Conservation (phyloP, 176 grass and related monocot species). For the Oryza rufipogon region DNA sequence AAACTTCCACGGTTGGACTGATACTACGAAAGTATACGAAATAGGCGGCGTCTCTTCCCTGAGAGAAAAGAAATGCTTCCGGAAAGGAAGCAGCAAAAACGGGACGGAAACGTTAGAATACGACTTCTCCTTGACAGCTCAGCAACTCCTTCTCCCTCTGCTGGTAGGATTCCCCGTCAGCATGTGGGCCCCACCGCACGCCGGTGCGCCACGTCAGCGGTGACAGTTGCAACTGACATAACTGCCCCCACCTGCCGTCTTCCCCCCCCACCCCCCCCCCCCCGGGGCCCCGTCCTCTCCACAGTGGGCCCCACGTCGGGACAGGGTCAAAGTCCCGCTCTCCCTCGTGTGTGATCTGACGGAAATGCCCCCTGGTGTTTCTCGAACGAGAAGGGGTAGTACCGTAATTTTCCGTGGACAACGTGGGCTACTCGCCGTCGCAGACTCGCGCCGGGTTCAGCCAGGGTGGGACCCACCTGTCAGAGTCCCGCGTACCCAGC, state of each 20-base stretch:
- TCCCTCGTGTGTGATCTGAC: neutral
- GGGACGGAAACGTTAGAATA: neutral
- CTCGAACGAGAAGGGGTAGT: neutral
- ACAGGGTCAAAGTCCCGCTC: no score
- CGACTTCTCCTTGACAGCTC: neutral
- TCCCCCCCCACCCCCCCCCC: no score
- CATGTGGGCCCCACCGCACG: no score
- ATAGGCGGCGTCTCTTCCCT: no score
- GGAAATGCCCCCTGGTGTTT: neutral
- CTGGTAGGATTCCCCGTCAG: neutral
- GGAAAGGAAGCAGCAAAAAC: neutral
- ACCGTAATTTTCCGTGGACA: neutral
- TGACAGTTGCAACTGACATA: slow-evolving; percentile 21
- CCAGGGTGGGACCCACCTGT: neutral
- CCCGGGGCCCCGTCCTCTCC: neutral
- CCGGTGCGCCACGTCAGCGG: neutral
- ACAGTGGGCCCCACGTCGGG: neutral
- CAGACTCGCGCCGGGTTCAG: neutral
- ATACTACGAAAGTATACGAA: no score
- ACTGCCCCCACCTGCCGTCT: slow-evolving; percentile 25
- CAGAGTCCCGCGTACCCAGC: neutral
- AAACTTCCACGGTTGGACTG: no score
- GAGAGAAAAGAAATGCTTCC: neutral
- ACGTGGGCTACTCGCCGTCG: neutral
- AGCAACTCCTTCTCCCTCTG: no score